Evolutionary conservation across 768 basidiomycete genomes (phyloP), one percentile per base, ranked within the genome.

Genomic region (Rhizopogon vesiculosus): DNA sequence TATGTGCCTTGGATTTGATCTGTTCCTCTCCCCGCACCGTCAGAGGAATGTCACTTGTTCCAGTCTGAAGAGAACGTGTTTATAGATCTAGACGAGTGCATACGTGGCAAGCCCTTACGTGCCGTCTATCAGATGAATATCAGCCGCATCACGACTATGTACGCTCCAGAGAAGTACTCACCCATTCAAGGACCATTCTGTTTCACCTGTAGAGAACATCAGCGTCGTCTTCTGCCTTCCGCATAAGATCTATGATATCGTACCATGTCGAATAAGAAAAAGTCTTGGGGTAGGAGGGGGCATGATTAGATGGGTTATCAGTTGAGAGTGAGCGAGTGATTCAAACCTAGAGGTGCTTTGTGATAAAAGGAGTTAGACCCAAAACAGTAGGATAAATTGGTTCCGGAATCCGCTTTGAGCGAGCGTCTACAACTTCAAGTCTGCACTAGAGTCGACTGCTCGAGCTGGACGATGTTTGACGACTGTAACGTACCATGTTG

Each of bases 131-230:
- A 33, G 22, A 33, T 28, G 12, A 13, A 19, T 16, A 58, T 46
- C 22, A 19, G 42, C 41, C 29, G 25, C 25, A 41, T 56, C 39
- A 58, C 51, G 53, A 53, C 55, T 63, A 35, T 51, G 40, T 43
- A 49, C 38, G 40, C 1, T 5, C 48, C 31, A 8, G 1, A 3
- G 15, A 51, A 35, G 45, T 45, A 50, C 82, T 68, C 55, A 86
- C 83, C 93, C 93, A 62, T 89, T 93, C 43, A 87, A 64, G 16
- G 91, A 91, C 93, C 94, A 98, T 68, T 95, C 94, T 1, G 95
- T 98, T 75, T 97, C 89, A 33, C 93, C 90, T 92, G 9, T 38
- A 25, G 4, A 15, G 8, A 15, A 35, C n/a, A 38, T 49, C 48
- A 38, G 6, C 6, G 5, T 38, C 18, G 1, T 16, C 33, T 39